These are phyloP conservation scores for Paramecium bursaria DNA, from an alignment of 73 alveolate species.

Conservation along the genomic window DNA sequence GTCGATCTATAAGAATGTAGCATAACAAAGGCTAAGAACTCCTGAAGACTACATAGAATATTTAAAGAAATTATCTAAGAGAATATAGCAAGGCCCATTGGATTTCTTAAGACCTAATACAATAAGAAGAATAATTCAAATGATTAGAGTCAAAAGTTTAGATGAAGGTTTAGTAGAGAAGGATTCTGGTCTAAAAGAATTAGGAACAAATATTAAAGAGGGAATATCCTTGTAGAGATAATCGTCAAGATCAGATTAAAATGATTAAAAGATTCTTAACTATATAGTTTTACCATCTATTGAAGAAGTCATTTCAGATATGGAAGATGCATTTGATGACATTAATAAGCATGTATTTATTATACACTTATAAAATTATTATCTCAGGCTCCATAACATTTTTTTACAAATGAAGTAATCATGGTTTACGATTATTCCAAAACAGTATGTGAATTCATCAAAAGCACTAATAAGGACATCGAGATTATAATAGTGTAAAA, in stretches of 20 bases:
- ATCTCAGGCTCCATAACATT: constrained; percentile 42
- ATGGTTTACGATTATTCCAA: constrained; percentile 42
- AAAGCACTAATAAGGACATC: background rate
- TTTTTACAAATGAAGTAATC: constrained; percentile 38
- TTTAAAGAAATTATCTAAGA: constrained; percentile 20
- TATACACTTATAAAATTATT: background rate
- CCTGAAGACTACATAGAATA: constrained; percentile 39
- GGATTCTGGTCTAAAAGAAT: background rate
- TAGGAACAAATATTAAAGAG: background rate
- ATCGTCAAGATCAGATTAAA: background rate
- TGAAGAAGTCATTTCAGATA: constrained; percentile 9
- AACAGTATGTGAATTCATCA: constrained; percentile 5
- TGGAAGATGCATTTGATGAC: constrained; percentile 9
- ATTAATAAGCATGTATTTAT: background rate
- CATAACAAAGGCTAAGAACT: too few relatives aligned
- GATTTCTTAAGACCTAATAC: constrained; percentile 35
- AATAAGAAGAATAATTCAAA: constrained; percentile 13
- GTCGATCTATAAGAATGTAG: too few relatives aligned
- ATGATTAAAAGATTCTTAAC: background rate
- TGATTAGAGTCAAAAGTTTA: background rate
- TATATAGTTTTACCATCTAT: constrained; percentile 10
- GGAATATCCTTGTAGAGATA: too few relatives aligned
- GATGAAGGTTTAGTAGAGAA: constrained; percentile 24
- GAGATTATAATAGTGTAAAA: constrained; percentile 9
- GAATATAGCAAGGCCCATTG: background rate